Evolutionary conservation across 129 eudicot species (phyloP).

Genomic region (Lactuca saligna): DNA sequence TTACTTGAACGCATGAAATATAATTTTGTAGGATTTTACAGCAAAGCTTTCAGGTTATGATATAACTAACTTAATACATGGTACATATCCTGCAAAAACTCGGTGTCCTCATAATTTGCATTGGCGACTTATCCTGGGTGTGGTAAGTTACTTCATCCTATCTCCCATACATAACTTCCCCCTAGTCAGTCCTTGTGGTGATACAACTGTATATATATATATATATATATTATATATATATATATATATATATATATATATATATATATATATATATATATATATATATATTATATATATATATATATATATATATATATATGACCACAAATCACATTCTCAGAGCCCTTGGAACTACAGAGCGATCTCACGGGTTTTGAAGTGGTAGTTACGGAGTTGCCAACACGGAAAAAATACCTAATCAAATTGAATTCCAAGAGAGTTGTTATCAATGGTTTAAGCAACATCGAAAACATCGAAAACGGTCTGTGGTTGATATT

Average conservation of each 20-base stretch:
- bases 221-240: no score
- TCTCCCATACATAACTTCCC: neutral
- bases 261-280: no score
- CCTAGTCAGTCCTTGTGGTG: neutral
- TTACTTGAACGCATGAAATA: neutral
- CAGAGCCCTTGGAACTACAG: constrained; percentile 10
- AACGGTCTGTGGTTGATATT: neutral
- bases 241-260: no score
- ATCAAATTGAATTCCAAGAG: neutral
- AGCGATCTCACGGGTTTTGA: constrained; percentile 15
- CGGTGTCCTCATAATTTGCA: neutral
- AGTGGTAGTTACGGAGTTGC: neutral
- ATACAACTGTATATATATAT: no score
- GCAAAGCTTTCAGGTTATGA: constrained; percentile 25
- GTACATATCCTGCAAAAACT: neutral
- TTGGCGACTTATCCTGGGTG: constrained; percentile 2
- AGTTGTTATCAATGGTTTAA: neutral
- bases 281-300: no score
- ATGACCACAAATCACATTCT: neutral
- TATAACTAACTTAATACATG: constrained; percentile 11
- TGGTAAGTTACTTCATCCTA: constrained; percentile 9
- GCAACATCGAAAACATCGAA: constrained; percentile 11
- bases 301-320: no score
- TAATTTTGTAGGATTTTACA: constrained; percentile 10
- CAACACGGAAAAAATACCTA: constrained; percentile 13